A percentile compares a stretch with the other conserved stretches of the same genome.
phyloP scores from a whole-genome alignment of 192 early-diverging fungal genomes.

The Coemansia sp. region DNA sequence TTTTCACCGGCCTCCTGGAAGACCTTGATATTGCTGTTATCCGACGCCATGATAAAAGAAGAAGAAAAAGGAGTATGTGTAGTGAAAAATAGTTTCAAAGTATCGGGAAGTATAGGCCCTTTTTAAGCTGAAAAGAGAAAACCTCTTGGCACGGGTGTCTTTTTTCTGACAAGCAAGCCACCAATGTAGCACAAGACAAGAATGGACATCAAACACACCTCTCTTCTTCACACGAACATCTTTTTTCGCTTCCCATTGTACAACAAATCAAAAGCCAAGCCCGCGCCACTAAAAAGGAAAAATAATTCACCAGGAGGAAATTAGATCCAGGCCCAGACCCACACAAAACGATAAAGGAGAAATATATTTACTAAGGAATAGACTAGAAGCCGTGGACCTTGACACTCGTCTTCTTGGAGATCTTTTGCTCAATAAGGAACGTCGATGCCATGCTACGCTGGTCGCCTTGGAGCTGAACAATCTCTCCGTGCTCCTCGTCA shows the following conservation, averaged over 20 bases:
- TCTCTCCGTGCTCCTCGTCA: conserved; percentile 87
- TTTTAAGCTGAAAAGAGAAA: background rate
- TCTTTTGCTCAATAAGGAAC: conserved; percentile 69
- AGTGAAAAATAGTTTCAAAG: conserved; percentile 73
- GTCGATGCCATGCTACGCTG: conserved; percentile 79
- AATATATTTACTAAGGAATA: background rate
- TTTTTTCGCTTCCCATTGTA: no score
- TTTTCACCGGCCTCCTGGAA: conserved; percentile 25
- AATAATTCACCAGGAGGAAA: no score
- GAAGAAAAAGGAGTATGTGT: background rate
- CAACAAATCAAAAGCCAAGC: no score
- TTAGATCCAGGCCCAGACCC: background rate
- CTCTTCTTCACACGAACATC: no score
- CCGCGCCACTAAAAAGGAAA: no score
- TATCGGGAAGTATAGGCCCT: conserved; percentile 13
- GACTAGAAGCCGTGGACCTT: conserved; percentile 95
- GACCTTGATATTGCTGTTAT: conserved; percentile 30
- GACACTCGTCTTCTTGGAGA: conserved; percentile 82
- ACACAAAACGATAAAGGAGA: background rate
- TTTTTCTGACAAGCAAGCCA: no score
- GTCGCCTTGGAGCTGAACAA: conserved; percentile 95
- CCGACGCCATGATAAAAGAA: conserved; percentile 4
- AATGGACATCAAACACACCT: no score
- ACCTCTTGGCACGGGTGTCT: background rate
- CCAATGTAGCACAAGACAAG: no score